Base-by-base conservation (phyloP, 208 protist species). In the Zelonia costaricensis region DNA sequence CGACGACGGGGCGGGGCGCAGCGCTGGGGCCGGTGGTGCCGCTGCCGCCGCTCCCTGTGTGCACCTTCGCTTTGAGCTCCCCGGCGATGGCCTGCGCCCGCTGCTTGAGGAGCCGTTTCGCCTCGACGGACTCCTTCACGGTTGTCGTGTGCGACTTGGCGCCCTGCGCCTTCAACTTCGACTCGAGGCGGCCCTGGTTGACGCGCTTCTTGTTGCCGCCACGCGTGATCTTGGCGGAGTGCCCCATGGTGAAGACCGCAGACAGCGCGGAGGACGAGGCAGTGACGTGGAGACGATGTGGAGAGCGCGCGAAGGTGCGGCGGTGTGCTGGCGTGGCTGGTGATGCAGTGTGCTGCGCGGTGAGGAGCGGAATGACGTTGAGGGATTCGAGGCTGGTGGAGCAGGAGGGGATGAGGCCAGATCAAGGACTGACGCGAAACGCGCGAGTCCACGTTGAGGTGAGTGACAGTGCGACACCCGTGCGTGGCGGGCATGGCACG, bases 181-280 rank as follows among this genome's bases (percentile, higher is more conserved):
- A 85, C 61, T 92, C 78, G 20, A 73, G 69, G 1, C 88, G 72
- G 25, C 72, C 79, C 33, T 82, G 74, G 62, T 95, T 95, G 38
- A 89, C 72, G n/a, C 85, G 88, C 67, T 83, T 86, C 69, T 95
- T 95, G 73, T 95, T 88, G 13, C 88, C 88, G 49, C 88, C 88
- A 23, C 88, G 82, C 2, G 88, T 95, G 57, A 92, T 91, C 67
- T 95, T 95, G 1, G 88, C 88, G 10, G 88, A 92, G 60, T 77
- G 63, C 12, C 86, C 89, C 85, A 95, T 95, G 7, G 25, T 47
- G 4, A 15, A 23, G 3, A 56, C 15, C n/a, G n/a, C n/a, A n/a
- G n/a, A n/a, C n/a, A n/a, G n/a, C n/a, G n/a, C n/a, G n/a, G n/a
- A 47, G 48, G 27, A 62, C 8, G 13, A 4, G 28, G 52, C 28